Evolutionary conservation across 2,329 filamentous ascomycete species (phyloP), one percentile per base, ranked within the genome.

Genomic region (Microdochium bolleyi): DNA sequence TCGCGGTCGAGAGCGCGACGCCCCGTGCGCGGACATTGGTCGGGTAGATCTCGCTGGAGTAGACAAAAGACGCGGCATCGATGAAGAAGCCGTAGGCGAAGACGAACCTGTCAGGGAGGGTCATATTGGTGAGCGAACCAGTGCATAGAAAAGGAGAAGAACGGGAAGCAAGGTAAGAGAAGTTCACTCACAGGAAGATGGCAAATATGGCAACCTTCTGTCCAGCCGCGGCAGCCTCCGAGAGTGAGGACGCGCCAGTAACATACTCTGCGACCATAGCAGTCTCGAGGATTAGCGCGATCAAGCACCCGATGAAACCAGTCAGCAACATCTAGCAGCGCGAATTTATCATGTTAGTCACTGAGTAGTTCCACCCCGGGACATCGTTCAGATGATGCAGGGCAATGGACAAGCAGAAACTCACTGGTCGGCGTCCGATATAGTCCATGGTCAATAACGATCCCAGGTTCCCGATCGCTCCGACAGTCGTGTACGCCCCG

Each of bases 21-120:
- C 52, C 30, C 30, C 30, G 30, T 8, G 30, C 30, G 30, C 30
- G 30, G 30, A 34, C 14, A 14, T 34, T 34, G 30, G 30, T 34
- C 30, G 30, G 30, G 30, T 34, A 34, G 32, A 60, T 52, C 57
- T 60, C 58, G 30, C 53, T 49, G n/a, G 51, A 53, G 49, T 55
- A 53, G 8, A 55, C 53, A 51, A 52, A 55, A 2, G 53, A 51
- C 2, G 51, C 49, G 49, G 37, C 51, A 49, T 53, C 51, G 41
- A 55, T 37, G 21, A 49, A 50, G 11, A 49, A 8, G 19, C 53
- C 51, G 24, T 55, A 53, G 9, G 38, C 32, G 32, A 19, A 22
- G 30, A 5, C n/a, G 30, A 4, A 34, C 24, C 32, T 34, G 49
- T 38, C 14, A 34, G 30, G 30, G 30, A 14, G 30, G 8, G 30